Evolutionary conservation across 768 basidiomycete genomes (phyloP).

Genomic region (Leccinum boreale): DNA sequence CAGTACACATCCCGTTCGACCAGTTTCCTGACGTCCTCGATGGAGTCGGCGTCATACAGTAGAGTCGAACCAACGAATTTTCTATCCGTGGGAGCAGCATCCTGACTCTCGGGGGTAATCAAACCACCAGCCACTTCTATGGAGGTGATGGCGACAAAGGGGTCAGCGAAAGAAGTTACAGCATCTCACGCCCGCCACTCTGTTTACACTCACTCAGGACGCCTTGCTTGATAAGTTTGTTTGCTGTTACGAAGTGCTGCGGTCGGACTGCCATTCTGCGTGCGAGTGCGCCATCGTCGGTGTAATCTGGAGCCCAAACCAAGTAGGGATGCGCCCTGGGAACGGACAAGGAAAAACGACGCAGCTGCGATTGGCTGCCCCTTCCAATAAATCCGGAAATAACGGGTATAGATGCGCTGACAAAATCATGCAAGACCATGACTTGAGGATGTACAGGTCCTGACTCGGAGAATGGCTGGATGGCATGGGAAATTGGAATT

Average conservation of each 20-base stretch:
- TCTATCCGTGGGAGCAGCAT: slow-evolving; percentile 41
- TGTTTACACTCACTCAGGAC: slow-evolving; percentile 44
- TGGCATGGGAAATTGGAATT: not conserved
- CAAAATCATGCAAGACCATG: not conserved
- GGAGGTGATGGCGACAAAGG: not conserved
- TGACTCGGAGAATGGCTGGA: too few species aligned
- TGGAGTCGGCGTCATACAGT: slow-evolving; percentile 49
- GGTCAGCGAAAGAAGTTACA: slow-evolving; percentile 5
- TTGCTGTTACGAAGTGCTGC: slow-evolving; percentile 48
- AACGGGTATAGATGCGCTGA: not conserved
- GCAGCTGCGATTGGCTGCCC: slow-evolving; percentile 1
- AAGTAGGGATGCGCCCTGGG: slow-evolving; percentile 27
- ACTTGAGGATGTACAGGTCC: not conserved
- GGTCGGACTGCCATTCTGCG: slow-evolving; percentile 56
- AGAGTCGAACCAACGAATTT: slow-evolving; percentile 62
- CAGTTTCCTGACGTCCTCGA: slow-evolving; percentile 43
- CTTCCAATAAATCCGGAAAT: not conserved
- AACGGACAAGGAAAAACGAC: slow-evolving; percentile 9
- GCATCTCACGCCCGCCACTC: slow-evolving; percentile 1
- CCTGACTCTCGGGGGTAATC: slow-evolving; percentile 55
- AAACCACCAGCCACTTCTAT: slow-evolving; percentile 55
- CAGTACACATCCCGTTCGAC: slow-evolving; percentile 45
- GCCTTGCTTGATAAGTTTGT: slow-evolving; percentile 39
- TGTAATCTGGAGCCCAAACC: slow-evolving; percentile 67
- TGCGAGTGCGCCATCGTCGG: slow-evolving; percentile 53